phyloP scores from a whole-genome alignment of 2,329 filamentous ascomycete species.

The Trichoderma semiorbis region DNA sequence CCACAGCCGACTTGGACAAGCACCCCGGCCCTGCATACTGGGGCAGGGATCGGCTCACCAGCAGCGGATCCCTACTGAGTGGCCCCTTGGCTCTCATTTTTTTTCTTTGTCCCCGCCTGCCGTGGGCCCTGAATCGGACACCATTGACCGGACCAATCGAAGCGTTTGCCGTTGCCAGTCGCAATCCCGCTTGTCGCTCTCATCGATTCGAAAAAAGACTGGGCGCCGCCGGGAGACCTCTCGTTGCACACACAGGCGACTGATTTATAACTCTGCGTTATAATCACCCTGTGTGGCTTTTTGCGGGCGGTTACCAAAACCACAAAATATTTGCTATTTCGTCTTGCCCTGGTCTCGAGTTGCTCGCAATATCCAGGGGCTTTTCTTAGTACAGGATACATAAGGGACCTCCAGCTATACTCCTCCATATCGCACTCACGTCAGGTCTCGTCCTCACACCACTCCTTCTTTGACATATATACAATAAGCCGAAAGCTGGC shows the following conservation, averaged over 20 bases:
- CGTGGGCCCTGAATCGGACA: constrained; percentile 17
- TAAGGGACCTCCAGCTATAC: not conserved
- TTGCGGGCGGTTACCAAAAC: constrained; percentile 8
- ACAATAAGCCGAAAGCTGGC: not conserved
- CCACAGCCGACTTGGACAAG: not conserved
- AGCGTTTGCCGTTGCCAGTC: constrained; percentile 7
- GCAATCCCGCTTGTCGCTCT: constrained; percentile 18
- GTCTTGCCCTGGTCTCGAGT: not conserved
- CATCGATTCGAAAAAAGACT: constrained; percentile 12
- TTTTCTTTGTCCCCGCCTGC: constrained; percentile 8
- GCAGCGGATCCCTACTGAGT: constrained; percentile 3
- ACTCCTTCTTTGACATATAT: not conserved
- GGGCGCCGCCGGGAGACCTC: constrained; percentile 1
- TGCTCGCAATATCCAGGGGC: constrained; percentile 3
- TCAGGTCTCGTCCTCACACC: not conserved
- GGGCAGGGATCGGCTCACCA: constrained; percentile 12
- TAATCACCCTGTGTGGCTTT: not conserved
- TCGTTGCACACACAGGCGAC: not conserved
- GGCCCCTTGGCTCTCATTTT: not conserved
- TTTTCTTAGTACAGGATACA: not conserved
- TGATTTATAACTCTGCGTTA: constrained; percentile 13
- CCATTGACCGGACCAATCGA: constrained; percentile 10
- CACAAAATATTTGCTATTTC: constrained; percentile 2
- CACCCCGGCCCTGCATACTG: not conserved
- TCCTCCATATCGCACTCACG: not conserved